Evolutionary conservation across 352 stramenopile genomes (phyloP).

Genomic region (Phytophthora tentaculata): DNA sequence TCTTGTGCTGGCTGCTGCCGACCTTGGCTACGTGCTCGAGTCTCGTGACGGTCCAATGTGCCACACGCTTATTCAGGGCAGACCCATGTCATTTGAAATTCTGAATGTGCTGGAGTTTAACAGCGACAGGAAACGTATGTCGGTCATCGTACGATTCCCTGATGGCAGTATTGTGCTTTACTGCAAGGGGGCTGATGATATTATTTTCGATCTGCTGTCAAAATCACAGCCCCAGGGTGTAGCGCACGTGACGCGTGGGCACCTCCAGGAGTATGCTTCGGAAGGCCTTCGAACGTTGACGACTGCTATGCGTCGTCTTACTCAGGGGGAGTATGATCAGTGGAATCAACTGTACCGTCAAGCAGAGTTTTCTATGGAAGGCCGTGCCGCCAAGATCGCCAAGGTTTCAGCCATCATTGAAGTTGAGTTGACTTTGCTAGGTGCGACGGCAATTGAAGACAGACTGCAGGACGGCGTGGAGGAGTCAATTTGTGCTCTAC

Average conservation of each 20-base stretch:
- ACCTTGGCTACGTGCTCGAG: conserved; percentile 76
- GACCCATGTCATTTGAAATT: conserved; percentile 88
- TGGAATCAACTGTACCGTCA: conserved; percentile 78
- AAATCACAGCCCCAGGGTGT: conserved; percentile 78
- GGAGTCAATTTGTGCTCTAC: conserved; percentile 92
- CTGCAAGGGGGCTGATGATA: conserved; percentile 86
- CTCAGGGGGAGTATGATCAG: conserved; percentile 72
- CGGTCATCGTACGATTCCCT: conserved; percentile 92
- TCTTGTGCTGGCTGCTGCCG: conserved; percentile 73
- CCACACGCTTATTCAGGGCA: conserved; percentile 70
- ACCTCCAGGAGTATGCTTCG: conserved; percentile 86
- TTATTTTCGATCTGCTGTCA: conserved; percentile 78
- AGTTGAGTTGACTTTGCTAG: conserved; percentile 86
- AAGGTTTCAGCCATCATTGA: conserved; percentile 85
- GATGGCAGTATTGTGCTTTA: conserved; percentile 79
- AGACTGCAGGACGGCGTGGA: conserved; percentile 93
- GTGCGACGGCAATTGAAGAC: conserved; percentile 94
- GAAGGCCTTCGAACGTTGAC: conserved; percentile 81
- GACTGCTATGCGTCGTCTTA: conserved; percentile 73
- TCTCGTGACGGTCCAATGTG: conserved; percentile 73
- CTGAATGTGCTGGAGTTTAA: conserved; percentile 99
- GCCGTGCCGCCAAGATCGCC: conserved; percentile 75
- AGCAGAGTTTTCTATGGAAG: conserved; percentile 78
- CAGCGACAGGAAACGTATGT: conserved; percentile 98
- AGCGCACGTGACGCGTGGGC: conserved; percentile 76